Percentiles rank a stretch among this genome's conserved stretches.
Conservation (phyloP, 495 filamentous ascomycete genomes). For the Penicillium manginii region DNA sequence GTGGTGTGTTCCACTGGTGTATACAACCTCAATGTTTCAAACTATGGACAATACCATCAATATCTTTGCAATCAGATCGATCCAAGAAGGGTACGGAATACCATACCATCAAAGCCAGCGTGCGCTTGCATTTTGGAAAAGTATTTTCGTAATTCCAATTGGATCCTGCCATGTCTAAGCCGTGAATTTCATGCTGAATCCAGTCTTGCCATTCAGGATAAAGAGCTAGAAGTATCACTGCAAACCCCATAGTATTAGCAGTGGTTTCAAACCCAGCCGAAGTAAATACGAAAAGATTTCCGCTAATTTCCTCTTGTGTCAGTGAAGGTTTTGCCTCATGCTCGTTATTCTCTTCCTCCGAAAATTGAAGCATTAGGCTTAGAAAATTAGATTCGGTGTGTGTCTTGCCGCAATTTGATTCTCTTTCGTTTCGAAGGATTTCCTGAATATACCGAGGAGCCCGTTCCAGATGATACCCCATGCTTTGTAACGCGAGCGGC, state of each 20-base stretch:
- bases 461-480: conserved; percentile 30
- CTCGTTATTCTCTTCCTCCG: conserved; percentile 26
- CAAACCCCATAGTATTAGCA: conserved; percentile 44
- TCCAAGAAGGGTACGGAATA: too few species aligned
- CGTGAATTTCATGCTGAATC: conserved; percentile 39
- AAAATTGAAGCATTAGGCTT: conserved; percentile 41
- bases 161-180: not conserved
- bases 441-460: conserved; percentile 32
- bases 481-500: conserved; percentile 26
- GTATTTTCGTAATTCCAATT: conserved; percentile 8
- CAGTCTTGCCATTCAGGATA: conserved; percentile 44
- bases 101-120: conserved; percentile 13
- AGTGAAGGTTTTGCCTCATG: not conserved
- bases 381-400: conserved; percentile 37
- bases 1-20: conserved; percentile 45
- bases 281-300: conserved; percentile 57
- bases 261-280: conserved; percentile 56
- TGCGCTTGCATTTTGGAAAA: conserved; percentile 12
- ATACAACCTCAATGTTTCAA: conserved; percentile 58
- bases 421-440: conserved; percentile 39
- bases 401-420: conserved; percentile 21
- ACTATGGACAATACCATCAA: conserved; percentile 20
- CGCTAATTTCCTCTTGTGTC: conserved; percentile 42
- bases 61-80: not conserved
- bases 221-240: conserved; percentile 41